A percentile compares a stretch with the other conserved stretches of the same genome.
Evolutionary conservation across 1,284 basidiomycete species (phyloP).

Genomic region (Sanghuangporus baumii): DNA sequence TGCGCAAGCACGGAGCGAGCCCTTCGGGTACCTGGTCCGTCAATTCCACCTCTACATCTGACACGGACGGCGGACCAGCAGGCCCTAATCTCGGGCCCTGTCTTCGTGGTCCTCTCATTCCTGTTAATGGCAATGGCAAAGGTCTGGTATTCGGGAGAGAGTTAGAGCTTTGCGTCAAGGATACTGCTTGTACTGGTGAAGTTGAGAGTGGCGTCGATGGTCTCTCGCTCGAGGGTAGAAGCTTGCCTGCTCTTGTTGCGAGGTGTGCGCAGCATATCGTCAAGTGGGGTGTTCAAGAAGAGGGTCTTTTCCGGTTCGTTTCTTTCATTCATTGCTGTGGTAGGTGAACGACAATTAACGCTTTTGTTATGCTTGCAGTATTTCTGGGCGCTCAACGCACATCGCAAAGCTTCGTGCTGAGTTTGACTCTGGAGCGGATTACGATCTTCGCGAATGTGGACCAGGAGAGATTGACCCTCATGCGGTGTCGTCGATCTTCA

Average conservation of each 20-base stretch:
- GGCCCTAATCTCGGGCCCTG: slow-evolving; percentile 51
- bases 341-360: not conserved
- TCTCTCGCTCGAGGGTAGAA: slow-evolving; percentile 44
- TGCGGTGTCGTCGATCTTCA: slow-evolving; percentile 83
- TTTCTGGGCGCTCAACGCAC: slow-evolving; percentile 73
- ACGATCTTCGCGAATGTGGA: slow-evolving; percentile 66
- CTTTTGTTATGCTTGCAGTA: slow-evolving; percentile 34
- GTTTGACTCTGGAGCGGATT: slow-evolving; percentile 86
- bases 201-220: slow-evolving; percentile 18
- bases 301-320: slow-evolving; percentile 74
- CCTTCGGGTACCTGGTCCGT: slow-evolving; percentile 55
- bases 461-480: slow-evolving; percentile 88
- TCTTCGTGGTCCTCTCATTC: slow-evolving; percentile 45
- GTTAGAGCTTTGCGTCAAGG: slow-evolving; percentile 50
- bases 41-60: slow-evolving; percentile 41
- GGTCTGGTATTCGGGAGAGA: slow-evolving; percentile 64
- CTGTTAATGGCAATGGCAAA: slow-evolving; percentile 19
- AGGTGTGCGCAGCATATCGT: slow-evolving; percentile 77
- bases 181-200: slow-evolving; percentile 43
- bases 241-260: slow-evolving; percentile 67
- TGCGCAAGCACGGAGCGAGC: slow-evolving; percentile 31
- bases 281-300: slow-evolving; percentile 76
- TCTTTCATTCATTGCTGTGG: not conserved
- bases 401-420: slow-evolving; percentile 68
- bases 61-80: slow-evolving; percentile 40